These are phyloP conservation scores for Hanseniaspora nectarophila DNA, from an alignment of 805 yeast species.

Conservation along the genomic window DNA sequence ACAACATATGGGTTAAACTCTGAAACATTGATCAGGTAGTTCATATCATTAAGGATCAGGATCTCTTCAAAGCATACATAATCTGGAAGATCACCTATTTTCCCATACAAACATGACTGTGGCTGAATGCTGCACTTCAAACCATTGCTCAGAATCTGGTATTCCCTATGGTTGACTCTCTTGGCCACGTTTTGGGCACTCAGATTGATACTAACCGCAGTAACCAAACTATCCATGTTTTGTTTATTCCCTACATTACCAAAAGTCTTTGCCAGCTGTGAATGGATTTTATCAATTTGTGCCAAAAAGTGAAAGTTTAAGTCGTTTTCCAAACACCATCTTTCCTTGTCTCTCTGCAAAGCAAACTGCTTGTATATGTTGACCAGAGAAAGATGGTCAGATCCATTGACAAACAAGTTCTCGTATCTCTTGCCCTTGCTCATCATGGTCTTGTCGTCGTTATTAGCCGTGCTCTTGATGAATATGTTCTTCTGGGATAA, in stretches of 20 bases:
- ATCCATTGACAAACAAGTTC: neutral
- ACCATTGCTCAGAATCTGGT: constrained; percentile 6
- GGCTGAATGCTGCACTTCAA: constrained; percentile 4
- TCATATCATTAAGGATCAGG: constrained; percentile 1
- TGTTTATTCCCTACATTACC: neutral
- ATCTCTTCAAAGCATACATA: constrained; percentile 12
- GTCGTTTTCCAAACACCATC: constrained; percentile 4
- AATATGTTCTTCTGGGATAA: constrained; percentile 2
- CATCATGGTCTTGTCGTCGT: neutral
- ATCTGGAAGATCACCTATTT: constrained; percentile 11
- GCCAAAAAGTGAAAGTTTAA: neutral
- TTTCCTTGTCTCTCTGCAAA: neutral
- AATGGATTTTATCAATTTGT: neutral
- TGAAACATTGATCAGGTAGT: constrained; percentile 3
- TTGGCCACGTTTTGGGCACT: constrained; percentile 2
- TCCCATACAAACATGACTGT: neutral
- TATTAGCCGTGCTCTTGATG: neutral
- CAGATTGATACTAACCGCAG: neutral
- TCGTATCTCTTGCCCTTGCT: neutral
- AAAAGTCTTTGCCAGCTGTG: neutral
- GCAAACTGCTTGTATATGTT: constrained; percentile 4
- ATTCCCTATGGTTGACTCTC: neutral
- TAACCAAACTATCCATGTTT: neutral
- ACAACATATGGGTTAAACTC: neutral
- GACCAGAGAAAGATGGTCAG: constrained; percentile 10